These are phyloP conservation scores for Cucurbita moschata DNA, from an alignment of 306 rosid species.

Conservation along the genomic window DNA sequence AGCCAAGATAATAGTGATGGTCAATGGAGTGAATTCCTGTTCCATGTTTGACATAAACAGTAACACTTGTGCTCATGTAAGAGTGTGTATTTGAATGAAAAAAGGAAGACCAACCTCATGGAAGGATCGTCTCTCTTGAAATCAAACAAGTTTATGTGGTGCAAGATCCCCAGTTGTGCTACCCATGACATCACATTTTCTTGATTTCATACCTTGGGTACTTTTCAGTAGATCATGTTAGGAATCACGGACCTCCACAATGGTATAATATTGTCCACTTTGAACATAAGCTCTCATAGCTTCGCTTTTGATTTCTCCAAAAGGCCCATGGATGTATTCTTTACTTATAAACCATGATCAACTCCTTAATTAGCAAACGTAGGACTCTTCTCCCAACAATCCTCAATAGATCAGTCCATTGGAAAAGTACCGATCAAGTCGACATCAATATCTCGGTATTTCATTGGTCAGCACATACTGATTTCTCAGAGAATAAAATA, in stretches of 20 bases:
- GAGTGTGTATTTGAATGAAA: neutral
- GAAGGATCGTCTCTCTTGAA: constrained; percentile 48
- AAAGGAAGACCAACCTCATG: constrained; percentile 62
- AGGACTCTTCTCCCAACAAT: too few relatives aligned
- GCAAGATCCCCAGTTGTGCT: constrained; percentile 36
- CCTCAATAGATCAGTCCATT: neutral
- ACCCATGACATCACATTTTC: constrained; percentile 20
- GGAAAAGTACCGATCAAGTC: neutral
- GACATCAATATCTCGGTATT: neutral
- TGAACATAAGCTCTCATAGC: too few relatives aligned
- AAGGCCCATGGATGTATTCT: too few relatives aligned
- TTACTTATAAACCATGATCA: too few relatives aligned
- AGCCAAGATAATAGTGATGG: constrained; percentile 29
- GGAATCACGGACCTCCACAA: too few relatives aligned
- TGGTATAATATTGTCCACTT: too few relatives aligned
- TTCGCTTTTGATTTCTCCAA: too few relatives aligned
- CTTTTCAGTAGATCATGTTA: neutral
- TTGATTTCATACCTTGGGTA: neutral
- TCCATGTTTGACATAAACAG: constrained; percentile 23
- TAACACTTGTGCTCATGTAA: constrained; percentile 13
- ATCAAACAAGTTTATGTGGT: constrained; percentile 29
- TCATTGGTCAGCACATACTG: neutral
- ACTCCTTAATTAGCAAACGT: too few relatives aligned
- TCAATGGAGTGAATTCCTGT: constrained; percentile 6
- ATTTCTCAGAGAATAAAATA: neutral